phyloP scores from a whole-genome alignment of 192 early-diverging fungal species.

The Funneliformis mosseae region DNA sequence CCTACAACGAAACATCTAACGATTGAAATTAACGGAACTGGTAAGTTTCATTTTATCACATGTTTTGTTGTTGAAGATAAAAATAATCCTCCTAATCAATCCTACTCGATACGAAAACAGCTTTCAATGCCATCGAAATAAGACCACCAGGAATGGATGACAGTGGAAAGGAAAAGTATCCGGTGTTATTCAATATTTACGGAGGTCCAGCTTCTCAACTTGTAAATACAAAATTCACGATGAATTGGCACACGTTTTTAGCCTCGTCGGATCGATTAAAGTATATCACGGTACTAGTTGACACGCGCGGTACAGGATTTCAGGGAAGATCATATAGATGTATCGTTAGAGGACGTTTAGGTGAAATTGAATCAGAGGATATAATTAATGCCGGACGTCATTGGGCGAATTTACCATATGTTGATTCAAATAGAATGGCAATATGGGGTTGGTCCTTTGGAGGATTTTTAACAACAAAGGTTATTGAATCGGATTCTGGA shows the following conservation, averaged over 20 bases:
- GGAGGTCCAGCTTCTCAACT: conserved; percentile 92
- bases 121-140: conserved; percentile 80
- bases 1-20: conserved; percentile 52
- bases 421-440: conserved; percentile 78
- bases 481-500: conserved; percentile 81
- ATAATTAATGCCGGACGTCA: conserved; percentile 81
- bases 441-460: conserved; percentile 99
- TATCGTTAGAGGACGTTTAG: conserved; percentile 76
- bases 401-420: conserved; percentile 67
- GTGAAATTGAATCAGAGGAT: conserved; percentile 82
- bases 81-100: conserved; percentile 29
- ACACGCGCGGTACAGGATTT: conserved; percentile 89
- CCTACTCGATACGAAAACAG: conserved; percentile 15
- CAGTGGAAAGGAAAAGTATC: conserved; percentile 68
- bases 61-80: conserved; percentile 39
- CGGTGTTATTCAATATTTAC: conserved; percentile 83
- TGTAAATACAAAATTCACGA: conserved; percentile 62
- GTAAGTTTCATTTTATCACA: conserved; percentile 43
- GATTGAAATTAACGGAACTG: conserved; percentile 40
- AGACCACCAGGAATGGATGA: conserved; percentile 80
- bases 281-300: conserved; percentile 76
- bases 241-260: conserved; percentile 75
- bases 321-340: conserved; percentile 83
- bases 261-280: conserved; percentile 53
- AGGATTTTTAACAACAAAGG: conserved; percentile 83